A percentile compares a stretch with the other conserved stretches of the same genome.
Conservation (phyloP, 768 basidiomycete genomes). For the Leccinum longicurvipes region DNA sequence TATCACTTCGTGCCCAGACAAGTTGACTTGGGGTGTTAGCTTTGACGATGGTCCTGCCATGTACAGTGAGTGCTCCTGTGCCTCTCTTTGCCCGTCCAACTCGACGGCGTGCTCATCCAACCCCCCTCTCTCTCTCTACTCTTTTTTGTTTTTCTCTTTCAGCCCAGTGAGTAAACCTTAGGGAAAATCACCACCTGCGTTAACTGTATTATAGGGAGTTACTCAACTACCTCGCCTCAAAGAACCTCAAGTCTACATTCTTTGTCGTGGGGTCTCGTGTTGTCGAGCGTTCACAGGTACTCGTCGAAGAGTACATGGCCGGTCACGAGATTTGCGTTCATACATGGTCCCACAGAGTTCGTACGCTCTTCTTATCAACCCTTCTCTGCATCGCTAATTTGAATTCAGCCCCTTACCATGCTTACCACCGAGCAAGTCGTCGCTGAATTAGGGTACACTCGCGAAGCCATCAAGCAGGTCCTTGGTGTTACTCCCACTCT, state of each 20-base stretch:
- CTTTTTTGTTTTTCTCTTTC: constrained; percentile 2
- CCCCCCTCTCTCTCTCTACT: background rate
- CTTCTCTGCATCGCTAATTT: constrained; percentile 12
- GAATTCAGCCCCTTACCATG: constrained; percentile 54
- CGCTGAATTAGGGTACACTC: constrained; percentile 92
- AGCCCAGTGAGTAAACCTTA: constrained; percentile 46
- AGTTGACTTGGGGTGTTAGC: constrained; percentile 75
- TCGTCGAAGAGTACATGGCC: constrained; percentile 76
- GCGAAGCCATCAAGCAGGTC: constrained; percentile 74
- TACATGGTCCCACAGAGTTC: constrained; percentile 84
- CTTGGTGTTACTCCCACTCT: constrained; percentile 74
- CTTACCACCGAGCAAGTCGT: constrained; percentile 82
- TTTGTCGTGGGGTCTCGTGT: constrained; percentile 88
- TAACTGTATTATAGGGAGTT: constrained; percentile 45
- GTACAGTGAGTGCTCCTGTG: constrained; percentile 57
- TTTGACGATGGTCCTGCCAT: constrained; percentile 87
- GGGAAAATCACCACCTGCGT: background rate
- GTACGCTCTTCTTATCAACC: constrained; percentile 8
- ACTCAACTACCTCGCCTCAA: constrained; percentile 63
- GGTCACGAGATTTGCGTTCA: constrained; percentile 83
- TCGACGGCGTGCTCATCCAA: constrained; percentile 4
- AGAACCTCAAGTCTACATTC: constrained; percentile 77
- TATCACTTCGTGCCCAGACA: constrained; percentile 65
- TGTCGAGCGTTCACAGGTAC: constrained; percentile 68
- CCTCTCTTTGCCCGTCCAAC: background rate